A percentile compares a stretch with the other conserved stretches of the same genome.
Evolutionary conservation across 176 grass and related monocot species (phyloP).

Genomic region (Phoenix dactylifera): DNA sequence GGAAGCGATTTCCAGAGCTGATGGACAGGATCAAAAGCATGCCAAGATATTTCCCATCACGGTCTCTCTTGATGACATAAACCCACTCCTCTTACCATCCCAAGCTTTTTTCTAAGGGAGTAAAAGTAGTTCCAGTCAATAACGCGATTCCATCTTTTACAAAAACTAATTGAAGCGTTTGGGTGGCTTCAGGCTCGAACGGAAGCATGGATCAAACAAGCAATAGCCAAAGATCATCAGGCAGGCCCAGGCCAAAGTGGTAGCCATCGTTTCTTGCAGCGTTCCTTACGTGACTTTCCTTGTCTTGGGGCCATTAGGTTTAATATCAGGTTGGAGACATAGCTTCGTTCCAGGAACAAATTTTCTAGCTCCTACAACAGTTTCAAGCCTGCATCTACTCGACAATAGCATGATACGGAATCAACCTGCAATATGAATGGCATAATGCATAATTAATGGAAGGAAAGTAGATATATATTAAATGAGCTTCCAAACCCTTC

Average conservation of each 20-base stretch:
- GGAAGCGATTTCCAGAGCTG: constrained; percentile 74
- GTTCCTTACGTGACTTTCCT: constrained; percentile 58
- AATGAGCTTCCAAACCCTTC: no score
- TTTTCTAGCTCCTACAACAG: no score
- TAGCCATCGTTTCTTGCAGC: constrained; percentile 33
- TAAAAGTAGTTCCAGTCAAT: constrained; percentile 79
- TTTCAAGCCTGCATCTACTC: no score
- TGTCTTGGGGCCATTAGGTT: constrained; percentile 45
- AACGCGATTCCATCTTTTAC: constrained; percentile 72
- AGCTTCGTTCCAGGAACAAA: no score
- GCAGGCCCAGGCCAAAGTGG: constrained; percentile 82
- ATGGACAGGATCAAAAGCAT: constrained; percentile 78
- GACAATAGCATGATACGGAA: no score
- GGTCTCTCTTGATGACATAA: constrained; percentile 71
- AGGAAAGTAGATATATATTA: no score
- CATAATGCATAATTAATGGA: no score
- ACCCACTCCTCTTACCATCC: constrained; percentile 85
- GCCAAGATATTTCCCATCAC: constrained; percentile 77
- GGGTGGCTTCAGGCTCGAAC: constrained; percentile 48
- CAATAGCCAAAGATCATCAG: constrained; percentile 89
- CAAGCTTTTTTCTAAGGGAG: constrained; percentile 62
- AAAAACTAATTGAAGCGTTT: constrained; percentile 60
- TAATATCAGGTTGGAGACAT: constrained; percentile 26
- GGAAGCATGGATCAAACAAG: constrained; percentile 72
- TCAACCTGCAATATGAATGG: no score